These are phyloP conservation scores for Phytophthora vignae DNA, from an alignment of 352 stramenopile species.

Conservation along the genomic window DNA sequence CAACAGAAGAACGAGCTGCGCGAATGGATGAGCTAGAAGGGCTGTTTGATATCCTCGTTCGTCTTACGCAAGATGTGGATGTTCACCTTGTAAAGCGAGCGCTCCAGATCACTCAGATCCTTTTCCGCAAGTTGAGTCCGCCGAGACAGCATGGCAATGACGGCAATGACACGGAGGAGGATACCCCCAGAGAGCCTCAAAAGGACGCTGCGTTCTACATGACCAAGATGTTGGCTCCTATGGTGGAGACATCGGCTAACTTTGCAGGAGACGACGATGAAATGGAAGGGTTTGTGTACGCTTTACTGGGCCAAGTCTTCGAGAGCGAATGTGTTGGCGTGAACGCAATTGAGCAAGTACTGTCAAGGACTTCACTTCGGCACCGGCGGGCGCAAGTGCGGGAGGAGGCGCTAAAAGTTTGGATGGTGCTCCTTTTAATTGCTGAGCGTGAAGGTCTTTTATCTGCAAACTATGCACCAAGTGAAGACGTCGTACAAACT, in stretches of 20 bases:
- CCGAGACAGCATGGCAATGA: constrained; percentile 16
- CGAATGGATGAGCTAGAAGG: constrained; percentile 35
- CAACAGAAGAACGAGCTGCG: constrained; percentile 9
- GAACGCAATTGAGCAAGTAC: constrained; percentile 28
- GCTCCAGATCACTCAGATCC: constrained; percentile 61
- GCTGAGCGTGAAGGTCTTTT: constrained; percentile 32
- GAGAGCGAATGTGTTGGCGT: constrained; percentile 31
- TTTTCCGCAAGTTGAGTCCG: constrained; percentile 57
- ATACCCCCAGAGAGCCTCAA: neutral
- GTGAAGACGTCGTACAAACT: constrained; percentile 38
- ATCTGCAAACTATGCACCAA: constrained; percentile 23
- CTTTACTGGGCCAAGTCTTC: constrained; percentile 47
- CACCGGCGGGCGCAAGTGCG: constrained; percentile 68
- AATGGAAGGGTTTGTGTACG: constrained; percentile 47
- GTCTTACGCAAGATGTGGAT: constrained; percentile 73
- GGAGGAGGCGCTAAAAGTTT: constrained; percentile 67
- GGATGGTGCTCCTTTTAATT: constrained; percentile 60
- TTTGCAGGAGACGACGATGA: constrained; percentile 62
- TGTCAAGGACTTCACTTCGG: constrained; percentile 46
- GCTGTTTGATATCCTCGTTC: constrained; percentile 56
- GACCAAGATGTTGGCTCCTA: constrained; percentile 50
- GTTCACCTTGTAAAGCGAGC: constrained; percentile 72
- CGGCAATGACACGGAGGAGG: neutral
- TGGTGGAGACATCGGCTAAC: constrained; percentile 68
- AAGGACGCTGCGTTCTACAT: constrained; percentile 39